A percentile compares a stretch with the other conserved stretches of the same genome.
phyloP scores from a whole-genome alignment of 2,329 filamentous ascomycete genomes.

The Fusarium lateritium region DNA sequence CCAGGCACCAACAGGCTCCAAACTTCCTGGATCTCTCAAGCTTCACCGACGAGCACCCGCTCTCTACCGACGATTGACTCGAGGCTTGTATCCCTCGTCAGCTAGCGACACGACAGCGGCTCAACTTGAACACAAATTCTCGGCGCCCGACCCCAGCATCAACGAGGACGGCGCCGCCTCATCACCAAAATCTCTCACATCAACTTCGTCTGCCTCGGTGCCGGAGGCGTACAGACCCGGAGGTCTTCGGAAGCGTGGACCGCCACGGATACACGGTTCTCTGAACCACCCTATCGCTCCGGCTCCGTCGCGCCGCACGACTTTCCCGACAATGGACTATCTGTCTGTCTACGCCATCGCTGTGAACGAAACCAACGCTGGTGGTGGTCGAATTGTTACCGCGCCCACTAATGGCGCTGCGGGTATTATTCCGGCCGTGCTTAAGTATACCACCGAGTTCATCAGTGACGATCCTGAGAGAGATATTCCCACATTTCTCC shows the following conservation, averaged over 20 bases:
- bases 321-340: constrained; percentile 66
- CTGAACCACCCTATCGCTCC: constrained; percentile 63
- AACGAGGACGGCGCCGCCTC: constrained; percentile 17
- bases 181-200: constrained; percentile 12
- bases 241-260: constrained; percentile 47
- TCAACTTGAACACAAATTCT: constrained; percentile 29
- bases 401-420: constrained; percentile 67
- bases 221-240: constrained; percentile 15
- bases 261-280: constrained; percentile 61
- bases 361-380: constrained; percentile 68
- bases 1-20: constrained; percentile 59
- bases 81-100: constrained; percentile 61
- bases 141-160: constrained; percentile 14
- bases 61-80: constrained; percentile 61
- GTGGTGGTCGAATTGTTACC: constrained; percentile 65
- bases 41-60: constrained; percentile 63
- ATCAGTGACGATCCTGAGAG: constrained; percentile 65
- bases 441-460: constrained; percentile 66
- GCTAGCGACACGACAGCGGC: constrained; percentile 25
- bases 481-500: constrained; percentile 64
- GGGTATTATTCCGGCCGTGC: constrained; percentile 65
- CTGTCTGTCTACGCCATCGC: constrained; percentile 66
- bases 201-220: constrained; percentile 3
- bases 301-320: constrained; percentile 61
- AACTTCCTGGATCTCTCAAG: constrained; percentile 63